phyloP scores from a whole-genome alignment of 768 basidiomycete species.

The Phlebiopsis flavidoalba region DNA sequence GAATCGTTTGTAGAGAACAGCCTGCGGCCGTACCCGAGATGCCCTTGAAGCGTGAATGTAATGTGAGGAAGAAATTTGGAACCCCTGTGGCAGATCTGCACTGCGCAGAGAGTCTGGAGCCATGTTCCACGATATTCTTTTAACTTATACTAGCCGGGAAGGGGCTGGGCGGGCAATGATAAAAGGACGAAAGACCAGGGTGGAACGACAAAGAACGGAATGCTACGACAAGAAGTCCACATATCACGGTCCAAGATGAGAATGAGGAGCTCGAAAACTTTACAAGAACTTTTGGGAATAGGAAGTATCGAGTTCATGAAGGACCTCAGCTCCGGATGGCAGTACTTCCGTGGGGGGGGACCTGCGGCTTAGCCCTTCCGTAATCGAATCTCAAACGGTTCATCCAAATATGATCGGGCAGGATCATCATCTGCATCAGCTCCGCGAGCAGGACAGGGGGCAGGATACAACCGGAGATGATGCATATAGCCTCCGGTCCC shows the following conservation, averaged over 20 bases:
- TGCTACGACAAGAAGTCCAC: too few species aligned
- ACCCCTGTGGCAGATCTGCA: slow-evolving; percentile 77
- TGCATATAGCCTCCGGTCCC: slow-evolving; percentile 53
- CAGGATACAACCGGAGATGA: slow-evolving; percentile 82
- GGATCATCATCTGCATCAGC: slow-evolving; percentile 67
- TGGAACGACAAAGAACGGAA: too few species aligned
- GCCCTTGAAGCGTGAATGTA: slow-evolving; percentile 75
- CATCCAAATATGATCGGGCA: slow-evolving; percentile 78
- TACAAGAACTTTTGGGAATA: slow-evolving; percentile 82
- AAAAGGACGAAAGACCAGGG: too few species aligned
- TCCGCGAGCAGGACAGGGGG: slow-evolving; percentile 78
- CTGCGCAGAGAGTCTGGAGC: slow-evolving; percentile 75
- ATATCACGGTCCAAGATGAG: slow-evolving; percentile 46
- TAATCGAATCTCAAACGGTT: slow-evolving; percentile 58
- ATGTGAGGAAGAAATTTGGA: slow-evolving; percentile 93
- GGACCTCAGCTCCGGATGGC: too few species aligned
- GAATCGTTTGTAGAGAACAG: slow-evolving; percentile 75
- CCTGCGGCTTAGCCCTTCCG: slow-evolving; percentile 48
- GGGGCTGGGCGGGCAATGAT: too few species aligned
- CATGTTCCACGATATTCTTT: too few species aligned
- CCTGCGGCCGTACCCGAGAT: slow-evolving; percentile 75
- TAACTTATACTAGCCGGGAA: too few species aligned
- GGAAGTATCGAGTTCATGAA: slow-evolving; percentile 83
- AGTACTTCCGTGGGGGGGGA: background rate
- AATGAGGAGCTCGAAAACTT: slow-evolving; percentile 73